A percentile compares a stretch with the other conserved stretches of the same genome.
Conservation (phyloP, 2,329 filamentous ascomycete genomes). For the Ophiosphaerella narmari region DNA sequence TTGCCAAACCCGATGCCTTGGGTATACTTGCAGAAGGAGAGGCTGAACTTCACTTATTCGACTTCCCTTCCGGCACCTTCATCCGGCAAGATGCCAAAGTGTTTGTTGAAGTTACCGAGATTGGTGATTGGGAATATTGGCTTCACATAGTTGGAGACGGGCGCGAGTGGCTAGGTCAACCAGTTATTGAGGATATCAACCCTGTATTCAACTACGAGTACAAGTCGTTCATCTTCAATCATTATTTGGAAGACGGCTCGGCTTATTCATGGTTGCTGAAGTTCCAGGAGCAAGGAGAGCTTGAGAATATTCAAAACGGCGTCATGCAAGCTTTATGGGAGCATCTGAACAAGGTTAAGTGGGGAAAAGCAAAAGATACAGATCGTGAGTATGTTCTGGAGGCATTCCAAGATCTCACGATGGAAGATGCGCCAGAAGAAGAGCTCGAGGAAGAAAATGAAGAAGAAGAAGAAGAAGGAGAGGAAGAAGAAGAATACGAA, state of each 20-base stretch:
- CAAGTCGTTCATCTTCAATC: constrained; percentile 98
- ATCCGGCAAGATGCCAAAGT: constrained; percentile 76
- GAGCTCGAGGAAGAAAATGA: constrained; percentile 53
- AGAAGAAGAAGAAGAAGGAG: constrained; percentile 56
- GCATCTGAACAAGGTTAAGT: constrained; percentile 90
- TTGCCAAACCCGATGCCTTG: constrained; percentile 66
- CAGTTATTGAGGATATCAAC: constrained; percentile 88
- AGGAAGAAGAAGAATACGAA: constrained; percentile 66
- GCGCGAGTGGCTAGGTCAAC: constrained; percentile 84
- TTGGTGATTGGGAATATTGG: constrained; percentile 95
- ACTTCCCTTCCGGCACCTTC: constrained; percentile 86
- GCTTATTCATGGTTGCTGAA: constrained; percentile 95
- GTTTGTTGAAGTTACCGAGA: constrained; percentile 78
- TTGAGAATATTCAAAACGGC: constrained; percentile 89
- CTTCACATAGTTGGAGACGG: constrained; percentile 78
- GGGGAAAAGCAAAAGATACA: constrained; percentile 88
- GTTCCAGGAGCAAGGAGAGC: constrained; percentile 80
- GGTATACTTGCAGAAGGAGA: constrained; percentile 76
- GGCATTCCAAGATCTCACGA: constrained; percentile 89
- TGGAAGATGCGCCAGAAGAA: constrained; percentile 75
- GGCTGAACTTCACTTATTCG: constrained; percentile 91
- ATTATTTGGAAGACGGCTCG: constrained; percentile 84
- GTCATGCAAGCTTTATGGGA: constrained; percentile 97
- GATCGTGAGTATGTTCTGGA: constrained; percentile 95
- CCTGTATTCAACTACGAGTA: constrained; percentile 99